phyloP scores from a whole-genome alignment of 331 rosid species.

The Quercus tomentella region DNA sequence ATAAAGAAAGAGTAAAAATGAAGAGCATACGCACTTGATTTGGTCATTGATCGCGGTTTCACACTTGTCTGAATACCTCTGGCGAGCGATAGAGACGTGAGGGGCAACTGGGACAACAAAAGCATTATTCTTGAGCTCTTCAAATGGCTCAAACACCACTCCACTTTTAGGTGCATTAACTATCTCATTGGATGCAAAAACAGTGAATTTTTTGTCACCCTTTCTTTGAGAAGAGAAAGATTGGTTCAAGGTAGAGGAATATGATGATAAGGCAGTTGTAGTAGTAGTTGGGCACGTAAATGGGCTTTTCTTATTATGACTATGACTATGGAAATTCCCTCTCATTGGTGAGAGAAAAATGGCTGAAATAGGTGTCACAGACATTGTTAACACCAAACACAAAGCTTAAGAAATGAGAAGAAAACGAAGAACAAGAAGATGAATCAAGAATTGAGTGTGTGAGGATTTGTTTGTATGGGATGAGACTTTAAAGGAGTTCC shows the following conservation, averaged over 20 bases:
- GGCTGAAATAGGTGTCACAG: conserved; percentile 26
- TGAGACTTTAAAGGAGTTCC: conserved; percentile 12
- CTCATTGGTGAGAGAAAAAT: conserved; percentile 18
- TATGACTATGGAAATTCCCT: conserved; percentile 1
- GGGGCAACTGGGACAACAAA: conserved; percentile 33
- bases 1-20: neutral
- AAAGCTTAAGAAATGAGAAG: neutral
- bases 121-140: conserved; percentile 37
- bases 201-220: conserved; percentile 5
- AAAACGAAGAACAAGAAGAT: neutral
- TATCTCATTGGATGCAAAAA: conserved; percentile 10
- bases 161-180: conserved; percentile 25
- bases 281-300: neutral
- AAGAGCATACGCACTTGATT: conserved; percentile 33
- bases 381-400: conserved; percentile 16
- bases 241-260: conserved; percentile 6
- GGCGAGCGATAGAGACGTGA: conserved; percentile 43
- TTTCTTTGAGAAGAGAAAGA: conserved; percentile 7
- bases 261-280: neutral
- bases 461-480: neutral
- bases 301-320: neutral
- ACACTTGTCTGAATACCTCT: conserved; percentile 25
- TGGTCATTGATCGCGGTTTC: conserved; percentile 46
- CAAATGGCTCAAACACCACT: conserved; percentile 45
- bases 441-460: neutral